Base-by-base conservation (phyloP, 2,329 filamentous ascomycete genomes). In the Colletotrichum sp. region DNA sequence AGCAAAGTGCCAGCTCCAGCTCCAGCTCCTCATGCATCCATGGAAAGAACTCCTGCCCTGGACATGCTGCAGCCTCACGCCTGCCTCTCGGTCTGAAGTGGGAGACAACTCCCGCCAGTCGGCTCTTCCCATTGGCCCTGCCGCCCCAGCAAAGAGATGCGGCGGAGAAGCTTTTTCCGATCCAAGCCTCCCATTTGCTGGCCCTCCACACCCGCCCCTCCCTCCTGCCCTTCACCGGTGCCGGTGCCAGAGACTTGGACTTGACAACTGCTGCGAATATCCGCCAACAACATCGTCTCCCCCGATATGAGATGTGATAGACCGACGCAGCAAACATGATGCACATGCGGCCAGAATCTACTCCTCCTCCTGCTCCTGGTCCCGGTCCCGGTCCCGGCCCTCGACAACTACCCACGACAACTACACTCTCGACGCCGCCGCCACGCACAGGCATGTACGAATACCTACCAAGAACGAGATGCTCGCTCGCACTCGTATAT, bases 231-330 rank as follows among this genome's bases (percentile, higher is more conserved):
- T 69, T 69, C 65, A 69, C 74, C 74, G 71, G 74, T 76, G 74
- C 74, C 74, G 71, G 74, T 76, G 74, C 74, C 74, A 69, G 68
- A 76, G 74, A 76, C 48, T 65, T 60, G 74, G 74, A 73, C 74
- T 69, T 74, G 71, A 30, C 70, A 66, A 73, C 48, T 74, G 59
- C 74, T 76, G 74, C 71, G 48, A 76, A 74, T 61, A 69, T 74
- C 74, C 74, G 74, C 74, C 74, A 55, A 76, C 74, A 55, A 76
- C 71, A 32, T 73, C 70, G 28, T 48, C 48, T 63, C 44, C 12
- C n/a, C 74, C 65, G 65, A 76, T 69, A 27, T 74, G 74, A 76
- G 27, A 74, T 76, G 48, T 76, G 74, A 76, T 28, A 57, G 48
- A 65, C 12, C 28, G 65, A 70, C 64, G 64, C 68, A 52, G 68